These are phyloP conservation scores for Aethionema arabicum DNA, from an alignment of 345 rosid genomes.

Conservation along the genomic window DNA sequence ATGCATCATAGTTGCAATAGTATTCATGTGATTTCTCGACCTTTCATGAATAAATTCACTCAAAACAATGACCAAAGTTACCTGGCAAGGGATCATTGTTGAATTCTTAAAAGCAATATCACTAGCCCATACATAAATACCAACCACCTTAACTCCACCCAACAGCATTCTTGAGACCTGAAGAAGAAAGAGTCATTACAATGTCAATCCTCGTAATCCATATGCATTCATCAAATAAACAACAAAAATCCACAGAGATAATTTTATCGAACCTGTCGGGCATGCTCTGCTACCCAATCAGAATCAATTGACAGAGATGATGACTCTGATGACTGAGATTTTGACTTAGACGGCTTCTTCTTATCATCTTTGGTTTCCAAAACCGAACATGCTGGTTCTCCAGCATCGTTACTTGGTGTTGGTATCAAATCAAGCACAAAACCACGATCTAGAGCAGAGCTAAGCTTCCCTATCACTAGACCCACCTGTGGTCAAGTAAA, in stretches of 20 bases:
- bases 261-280: slow-evolving; percentile 63
- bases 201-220: slow-evolving; percentile 6
- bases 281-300: slow-evolving; percentile 94
- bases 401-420: slow-evolving; percentile 75
- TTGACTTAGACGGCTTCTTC: slow-evolving; percentile 60
- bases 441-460: slow-evolving; percentile 73
- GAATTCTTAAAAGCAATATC: slow-evolving; percentile 79
- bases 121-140: slow-evolving; percentile 88
- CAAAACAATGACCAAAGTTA: slow-evolving; percentile 17
- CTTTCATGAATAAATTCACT: background rate
- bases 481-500: slow-evolving; percentile 56
- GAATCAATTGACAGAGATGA: slow-evolving; percentile 59
- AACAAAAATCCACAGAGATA: background rate
- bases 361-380: slow-evolving; percentile 55
- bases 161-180: slow-evolving; percentile 88
- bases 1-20: slow-evolving; percentile 7
- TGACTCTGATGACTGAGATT: slow-evolving; percentile 60
- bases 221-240: background rate
- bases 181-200: slow-evolving; percentile 17
- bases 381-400: slow-evolving; percentile 70
- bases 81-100: slow-evolving; percentile 69
- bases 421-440: slow-evolving; percentile 79
- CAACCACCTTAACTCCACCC: slow-evolving; percentile 86
- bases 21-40: background rate
- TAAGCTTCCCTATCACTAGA: slow-evolving; percentile 82